These are phyloP conservation scores for Erucastrum elatum DNA, from an alignment of 345 rosid genomes.

Conservation along the genomic window DNA sequence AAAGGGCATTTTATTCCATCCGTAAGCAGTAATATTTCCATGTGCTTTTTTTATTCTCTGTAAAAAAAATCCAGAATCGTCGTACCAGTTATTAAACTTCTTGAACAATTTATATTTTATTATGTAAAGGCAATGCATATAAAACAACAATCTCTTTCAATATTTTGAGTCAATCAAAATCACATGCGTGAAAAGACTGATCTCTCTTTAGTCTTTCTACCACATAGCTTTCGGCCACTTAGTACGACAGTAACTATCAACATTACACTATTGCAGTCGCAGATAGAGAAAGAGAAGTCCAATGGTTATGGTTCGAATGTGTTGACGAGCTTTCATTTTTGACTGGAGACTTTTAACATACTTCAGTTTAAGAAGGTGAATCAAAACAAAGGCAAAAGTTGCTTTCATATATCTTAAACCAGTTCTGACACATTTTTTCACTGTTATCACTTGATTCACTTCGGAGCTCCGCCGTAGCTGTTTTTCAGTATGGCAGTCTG, in stretches of 20 bases:
- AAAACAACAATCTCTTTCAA: constrained; percentile 21
- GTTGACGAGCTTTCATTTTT: constrained; percentile 12
- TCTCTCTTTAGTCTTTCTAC: constrained; percentile 44
- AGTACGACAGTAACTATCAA: constrained; percentile 36
- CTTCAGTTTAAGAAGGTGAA: neutral
- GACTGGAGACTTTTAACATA: constrained; percentile 33
- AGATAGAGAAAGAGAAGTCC: constrained; percentile 16
- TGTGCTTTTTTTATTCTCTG: constrained; percentile 13
- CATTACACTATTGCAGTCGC: constrained; percentile 34
- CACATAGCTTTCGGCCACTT: constrained; percentile 29
- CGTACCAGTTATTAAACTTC: constrained; percentile 30
- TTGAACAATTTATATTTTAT: constrained; percentile 20
- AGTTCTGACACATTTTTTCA: too few species aligned
- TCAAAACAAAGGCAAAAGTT: neutral
- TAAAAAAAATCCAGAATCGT: constrained; percentile 17
- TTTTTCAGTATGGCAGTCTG: too few species aligned
- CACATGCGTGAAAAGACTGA: constrained; percentile 55
- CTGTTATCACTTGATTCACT: too few species aligned
- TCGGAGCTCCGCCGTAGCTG: too few species aligned
- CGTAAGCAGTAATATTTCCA: constrained; percentile 31
- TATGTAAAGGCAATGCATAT: constrained; percentile 3
- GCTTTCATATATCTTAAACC: too few species aligned
- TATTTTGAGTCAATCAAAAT: constrained; percentile 33
- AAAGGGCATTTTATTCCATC: constrained; percentile 26
- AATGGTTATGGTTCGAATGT: constrained; percentile 22